Percentiles rank a stretch among this genome's conserved stretches.
Conservation (phyloP, 73 alveolate species). For the Breviolum minutum region DNA sequence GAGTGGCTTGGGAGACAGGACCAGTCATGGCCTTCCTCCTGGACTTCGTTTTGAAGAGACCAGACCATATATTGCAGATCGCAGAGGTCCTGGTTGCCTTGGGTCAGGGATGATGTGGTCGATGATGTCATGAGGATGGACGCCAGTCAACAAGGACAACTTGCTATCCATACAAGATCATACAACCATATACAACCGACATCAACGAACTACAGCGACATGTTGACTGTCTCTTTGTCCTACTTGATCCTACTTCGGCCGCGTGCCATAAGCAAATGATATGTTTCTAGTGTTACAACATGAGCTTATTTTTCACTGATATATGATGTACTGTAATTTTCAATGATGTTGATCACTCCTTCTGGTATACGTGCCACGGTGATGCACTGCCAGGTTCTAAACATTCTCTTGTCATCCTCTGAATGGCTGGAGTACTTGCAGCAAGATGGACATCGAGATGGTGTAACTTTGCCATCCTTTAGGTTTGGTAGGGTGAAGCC, state of each 20-base stretch:
- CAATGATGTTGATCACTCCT: neutral
- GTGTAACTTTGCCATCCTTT: neutral
- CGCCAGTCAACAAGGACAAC: neutral
- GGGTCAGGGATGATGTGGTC: neutral
- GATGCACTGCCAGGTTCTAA: constrained; percentile 24
- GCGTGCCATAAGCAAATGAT: neutral
- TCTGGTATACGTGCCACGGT: neutral
- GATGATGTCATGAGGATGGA: too few relatives aligned
- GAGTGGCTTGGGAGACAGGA: constrained; percentile 6
- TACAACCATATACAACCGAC: neutral
- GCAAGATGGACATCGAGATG: neutral
- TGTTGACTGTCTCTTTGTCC: neutral
- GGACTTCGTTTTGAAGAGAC: constrained; percentile 75
- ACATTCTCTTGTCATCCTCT: constrained; percentile 39
- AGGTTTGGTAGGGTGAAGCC: too few relatives aligned
- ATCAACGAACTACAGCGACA: neutral
- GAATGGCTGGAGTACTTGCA: constrained; percentile 61
- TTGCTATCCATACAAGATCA: neutral
- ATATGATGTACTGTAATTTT: too few relatives aligned
- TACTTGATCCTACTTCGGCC: neutral
- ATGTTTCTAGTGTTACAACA: neutral
- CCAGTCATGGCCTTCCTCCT: constrained; percentile 54
- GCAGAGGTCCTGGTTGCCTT: constrained; percentile 37
- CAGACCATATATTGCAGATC: constrained; percentile 69
- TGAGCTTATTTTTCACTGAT: neutral